phyloP scores from a whole-genome alignment of 306 rosid genomes.

The Amphicarpaea edgeworthii region DNA sequence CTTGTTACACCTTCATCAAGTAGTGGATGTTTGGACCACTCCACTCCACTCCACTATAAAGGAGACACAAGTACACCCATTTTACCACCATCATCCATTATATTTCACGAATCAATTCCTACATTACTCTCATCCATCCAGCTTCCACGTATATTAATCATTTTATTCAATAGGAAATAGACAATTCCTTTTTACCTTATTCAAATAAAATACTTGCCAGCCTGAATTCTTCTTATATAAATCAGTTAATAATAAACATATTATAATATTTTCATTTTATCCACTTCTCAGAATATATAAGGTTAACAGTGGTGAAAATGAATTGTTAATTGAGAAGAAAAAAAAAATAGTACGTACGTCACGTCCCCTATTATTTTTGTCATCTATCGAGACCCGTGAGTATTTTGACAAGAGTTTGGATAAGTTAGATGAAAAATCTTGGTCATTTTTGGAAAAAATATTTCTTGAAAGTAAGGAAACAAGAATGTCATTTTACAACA shows the following conservation, averaged over 20 bases:
- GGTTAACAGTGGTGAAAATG: background rate
- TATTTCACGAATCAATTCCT: constrained; percentile 5
- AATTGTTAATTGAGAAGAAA: background rate
- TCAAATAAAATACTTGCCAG: background rate
- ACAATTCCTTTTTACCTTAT: background rate
- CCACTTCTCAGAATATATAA: background rate
- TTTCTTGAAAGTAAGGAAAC: background rate
- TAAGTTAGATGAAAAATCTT: background rate
- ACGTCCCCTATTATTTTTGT: background rate
- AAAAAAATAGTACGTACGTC: background rate
- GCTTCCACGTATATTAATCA: background rate
- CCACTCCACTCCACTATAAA: too few relatives aligned
- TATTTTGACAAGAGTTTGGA: background rate
- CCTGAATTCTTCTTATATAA: background rate
- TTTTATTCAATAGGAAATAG: background rate
- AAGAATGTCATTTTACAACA: background rate
- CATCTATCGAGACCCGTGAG: background rate
- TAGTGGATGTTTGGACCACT: constrained; percentile 36
- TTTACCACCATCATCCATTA: background rate
- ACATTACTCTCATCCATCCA: background rate
- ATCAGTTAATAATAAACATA: background rate
- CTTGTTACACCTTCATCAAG: background rate
- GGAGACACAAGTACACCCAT: constrained; percentile 10
- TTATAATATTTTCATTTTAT: background rate
- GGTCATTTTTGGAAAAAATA: background rate